Conservation (phyloP, 2,329 filamentous ascomycete genomes). For the Lachnellula subtilissima region DNA sequence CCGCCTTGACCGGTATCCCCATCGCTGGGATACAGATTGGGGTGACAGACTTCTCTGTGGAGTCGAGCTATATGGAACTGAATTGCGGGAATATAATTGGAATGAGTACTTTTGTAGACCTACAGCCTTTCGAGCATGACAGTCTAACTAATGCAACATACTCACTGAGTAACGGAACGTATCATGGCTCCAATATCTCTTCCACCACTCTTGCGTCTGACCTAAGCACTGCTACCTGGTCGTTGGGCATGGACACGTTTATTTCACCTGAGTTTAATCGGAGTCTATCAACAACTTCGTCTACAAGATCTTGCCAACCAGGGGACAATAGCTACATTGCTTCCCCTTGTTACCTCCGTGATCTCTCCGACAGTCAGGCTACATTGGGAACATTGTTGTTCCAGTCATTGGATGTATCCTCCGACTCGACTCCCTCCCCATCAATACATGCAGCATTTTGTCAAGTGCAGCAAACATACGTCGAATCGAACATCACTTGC, state of each 20-base stretch:
- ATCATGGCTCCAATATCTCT: not conserved
- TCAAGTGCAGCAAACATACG: constrained; percentile 1
- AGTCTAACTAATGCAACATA: not conserved
- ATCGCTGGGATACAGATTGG: constrained; percentile 2
- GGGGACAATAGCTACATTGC: not conserved
- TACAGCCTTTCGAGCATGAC: not conserved
- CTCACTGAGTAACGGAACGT: constrained; percentile 3
- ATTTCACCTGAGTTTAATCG: constrained; percentile 4
- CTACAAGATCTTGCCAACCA: not conserved
- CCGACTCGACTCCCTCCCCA: not conserved
- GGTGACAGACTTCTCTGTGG: not conserved
- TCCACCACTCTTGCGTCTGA: not conserved
- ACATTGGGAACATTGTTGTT: constrained; percentile 2
- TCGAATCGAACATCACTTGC: constrained; percentile 3
- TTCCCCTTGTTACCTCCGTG: constrained; percentile 7
- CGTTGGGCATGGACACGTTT: constrained; percentile 3
- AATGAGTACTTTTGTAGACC: not conserved
- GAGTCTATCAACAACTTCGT: not conserved
- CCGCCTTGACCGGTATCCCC: constrained; percentile 7
- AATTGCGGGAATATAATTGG: not conserved
- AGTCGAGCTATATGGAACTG: constrained; percentile 10
- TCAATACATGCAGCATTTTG: constrained; percentile 1
- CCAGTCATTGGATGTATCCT: not conserved
- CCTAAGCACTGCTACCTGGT: constrained; percentile 3
- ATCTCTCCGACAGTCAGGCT: not conserved